Evolutionary conservation across 2,329 filamentous ascomycete genomes (phyloP).

Genomic region (Fusarium sp.): DNA sequence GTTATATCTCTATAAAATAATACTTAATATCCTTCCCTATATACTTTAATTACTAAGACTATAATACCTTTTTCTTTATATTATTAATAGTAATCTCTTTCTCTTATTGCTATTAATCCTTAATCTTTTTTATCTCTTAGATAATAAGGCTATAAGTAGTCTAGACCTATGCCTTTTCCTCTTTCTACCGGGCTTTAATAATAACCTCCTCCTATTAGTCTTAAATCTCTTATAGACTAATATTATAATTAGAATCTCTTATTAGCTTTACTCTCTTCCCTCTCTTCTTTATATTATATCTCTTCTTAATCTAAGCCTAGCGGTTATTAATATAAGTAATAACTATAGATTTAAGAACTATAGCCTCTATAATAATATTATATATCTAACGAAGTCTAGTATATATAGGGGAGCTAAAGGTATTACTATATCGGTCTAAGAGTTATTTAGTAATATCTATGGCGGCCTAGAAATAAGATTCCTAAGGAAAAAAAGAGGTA

Average conservation of each 20-base stretch:
- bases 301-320: background rate
- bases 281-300: background rate
- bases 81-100: background rate
- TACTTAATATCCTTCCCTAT: background rate
- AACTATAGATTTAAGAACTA: background rate
- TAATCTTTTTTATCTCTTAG: background rate
- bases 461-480: no score
- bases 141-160: background rate
- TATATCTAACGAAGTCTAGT: no score
- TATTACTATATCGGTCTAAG: no score
- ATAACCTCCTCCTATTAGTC: background rate
- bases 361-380: no score
- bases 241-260: background rate
- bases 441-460: no score
- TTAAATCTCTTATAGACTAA: background rate
- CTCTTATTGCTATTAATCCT: background rate
- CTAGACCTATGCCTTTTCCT: background rate
- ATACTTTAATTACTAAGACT: background rate
- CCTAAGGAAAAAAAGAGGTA: accelerated
- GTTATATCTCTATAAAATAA: background rate
- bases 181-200: background rate
- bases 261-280: background rate
- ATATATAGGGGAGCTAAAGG: no score
- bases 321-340: background rate
- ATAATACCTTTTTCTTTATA: background rate